These are phyloP conservation scores for Acanthamoeba healyi DNA, from an alignment of 208 protist species.

Conservation along the genomic window DNA sequence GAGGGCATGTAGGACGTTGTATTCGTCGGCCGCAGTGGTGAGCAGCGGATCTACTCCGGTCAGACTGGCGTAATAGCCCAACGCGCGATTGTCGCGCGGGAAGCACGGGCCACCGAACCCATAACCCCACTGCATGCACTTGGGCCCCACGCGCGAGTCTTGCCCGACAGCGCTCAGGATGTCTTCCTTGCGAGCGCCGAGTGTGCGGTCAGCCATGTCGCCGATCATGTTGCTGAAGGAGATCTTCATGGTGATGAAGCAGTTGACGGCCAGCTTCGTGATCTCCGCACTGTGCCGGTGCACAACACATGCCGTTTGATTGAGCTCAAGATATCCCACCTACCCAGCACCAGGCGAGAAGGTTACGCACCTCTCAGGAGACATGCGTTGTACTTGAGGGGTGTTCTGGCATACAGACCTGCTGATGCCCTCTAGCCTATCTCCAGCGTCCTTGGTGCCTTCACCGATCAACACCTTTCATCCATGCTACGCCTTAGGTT, in stretches of 20 bases:
- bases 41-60: slow-evolving; percentile 84
- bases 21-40: slow-evolving; percentile 83
- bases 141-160: slow-evolving; percentile 87
- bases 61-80: slow-evolving; percentile 79
- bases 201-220: slow-evolving; percentile 86
- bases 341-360: not conserved
- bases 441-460: slow-evolving; percentile 78
- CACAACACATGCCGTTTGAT: not conserved
- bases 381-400: slow-evolving; percentile 75
- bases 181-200: slow-evolving; percentile 86
- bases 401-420: slow-evolving; percentile 76
- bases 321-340: not conserved
- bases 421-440: slow-evolving; percentile 82
- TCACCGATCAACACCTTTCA: slow-evolving; percentile 88
- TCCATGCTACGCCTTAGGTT: no score
- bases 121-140: slow-evolving; percentile 88
- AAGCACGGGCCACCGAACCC: slow-evolving; percentile 89
- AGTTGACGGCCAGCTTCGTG: slow-evolving; percentile 86
- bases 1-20: slow-evolving; percentile 84
- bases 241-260: slow-evolving; percentile 90
- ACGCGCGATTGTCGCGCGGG: slow-evolving; percentile 86
- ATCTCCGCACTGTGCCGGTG: slow-evolving; percentile 84
- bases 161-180: slow-evolving; percentile 86
- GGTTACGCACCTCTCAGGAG: slow-evolving; percentile 36
- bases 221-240: slow-evolving; percentile 86